A percentile compares a stretch with the other conserved stretches of the same genome.
These are phyloP conservation scores for Phytophthora lateralis DNA, from an alignment of 352 stramenopile genomes.

Conservation along the genomic window DNA sequence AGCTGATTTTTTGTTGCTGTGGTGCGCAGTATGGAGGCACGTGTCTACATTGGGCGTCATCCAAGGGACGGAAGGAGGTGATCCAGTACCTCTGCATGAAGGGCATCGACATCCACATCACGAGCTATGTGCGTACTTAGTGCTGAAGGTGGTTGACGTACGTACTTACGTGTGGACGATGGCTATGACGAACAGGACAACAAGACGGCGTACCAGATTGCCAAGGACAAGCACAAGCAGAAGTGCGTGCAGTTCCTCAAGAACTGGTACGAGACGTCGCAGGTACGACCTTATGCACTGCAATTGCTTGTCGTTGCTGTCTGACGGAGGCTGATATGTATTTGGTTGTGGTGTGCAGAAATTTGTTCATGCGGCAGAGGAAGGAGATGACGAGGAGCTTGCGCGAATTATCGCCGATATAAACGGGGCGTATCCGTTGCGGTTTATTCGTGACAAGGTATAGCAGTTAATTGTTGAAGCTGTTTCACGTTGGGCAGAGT, in stretches of 20 bases:
- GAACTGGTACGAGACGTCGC: slow-evolving; percentile 88
- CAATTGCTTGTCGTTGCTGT: not conserved
- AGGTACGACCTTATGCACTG: slow-evolving; percentile 44
- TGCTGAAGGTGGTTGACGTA: not conserved
- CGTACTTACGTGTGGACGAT: not conserved
- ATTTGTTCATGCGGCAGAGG: slow-evolving; percentile 85
- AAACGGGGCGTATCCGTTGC: slow-evolving; percentile 76
- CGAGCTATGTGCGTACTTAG: slow-evolving; percentile 80
- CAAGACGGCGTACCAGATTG: slow-evolving; percentile 88
- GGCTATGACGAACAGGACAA: slow-evolving; percentile 62
- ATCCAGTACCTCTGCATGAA: slow-evolving; percentile 90
- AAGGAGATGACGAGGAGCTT: slow-evolving; percentile 82
- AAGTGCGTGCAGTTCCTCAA: slow-evolving; percentile 89
- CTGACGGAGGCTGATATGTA: not conserved
- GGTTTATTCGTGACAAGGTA: slow-evolving; percentile 88
- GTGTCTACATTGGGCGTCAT: slow-evolving; percentile 85
- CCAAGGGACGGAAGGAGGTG: slow-evolving; percentile 86
- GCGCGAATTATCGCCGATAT: slow-evolving; percentile 81
- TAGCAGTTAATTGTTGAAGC: not conserved
- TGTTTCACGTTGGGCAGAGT: not conserved
- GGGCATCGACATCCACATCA: slow-evolving; percentile 89
- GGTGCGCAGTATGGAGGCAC: slow-evolving; percentile 74
- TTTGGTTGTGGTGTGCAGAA: slow-evolving; percentile 39
- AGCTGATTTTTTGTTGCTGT: not conserved
- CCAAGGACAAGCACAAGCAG: slow-evolving; percentile 90